Base-by-base conservation (phyloP, 371 early-diverging fungal genomes). In the Neoconidiobolus thromboides region DNA sequence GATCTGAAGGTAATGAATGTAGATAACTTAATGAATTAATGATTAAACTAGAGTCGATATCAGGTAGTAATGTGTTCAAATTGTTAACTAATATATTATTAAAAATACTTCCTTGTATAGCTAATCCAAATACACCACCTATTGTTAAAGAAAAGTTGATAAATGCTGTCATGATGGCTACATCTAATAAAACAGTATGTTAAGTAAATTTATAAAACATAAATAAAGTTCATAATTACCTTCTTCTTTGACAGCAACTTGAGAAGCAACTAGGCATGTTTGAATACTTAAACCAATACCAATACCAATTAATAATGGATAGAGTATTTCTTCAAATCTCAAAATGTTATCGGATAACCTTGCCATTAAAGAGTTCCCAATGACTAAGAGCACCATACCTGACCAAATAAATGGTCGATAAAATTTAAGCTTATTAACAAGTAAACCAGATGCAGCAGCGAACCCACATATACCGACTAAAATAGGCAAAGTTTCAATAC, bases 101-200 rank as follows among this genome's bases (percentile, higher is more conserved):
- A 66, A 76, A 75, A 50, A 78, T 62, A 2, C 76, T 69, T 1
- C 74, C 78, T 10, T 69, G 64, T 4, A 81, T 65, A 40, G 82
- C 82, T 55, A 86, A 73, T 10, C 85, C 85, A 50, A 84, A 63
- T 0, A 79, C 75, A 55, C 85, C 81, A 49, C 89, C 86, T 52
- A 85, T 70, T 60, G 71, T 73, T 62, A 79, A 77, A 64, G 75
- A 74, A 67, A 86, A 83, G 47, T 74, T 71, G 51, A 75, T 71
- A 52, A 76, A 65, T 0, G 83, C 71, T 3, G 87, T 85, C 39
- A 74, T 78, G 0, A 76, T 60, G 1, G 84, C 78, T 68, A 79
- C 71, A 52, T 73, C 64, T 26, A 67, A 61, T 4, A 63, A 58
- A 2, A 76, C 79, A 62, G 57, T 78, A 77, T 0, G 74, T 73